These are phyloP conservation scores for Phytopythium boreale DNA, from an alignment of 352 stramenopile genomes.

Conservation along the genomic window DNA sequence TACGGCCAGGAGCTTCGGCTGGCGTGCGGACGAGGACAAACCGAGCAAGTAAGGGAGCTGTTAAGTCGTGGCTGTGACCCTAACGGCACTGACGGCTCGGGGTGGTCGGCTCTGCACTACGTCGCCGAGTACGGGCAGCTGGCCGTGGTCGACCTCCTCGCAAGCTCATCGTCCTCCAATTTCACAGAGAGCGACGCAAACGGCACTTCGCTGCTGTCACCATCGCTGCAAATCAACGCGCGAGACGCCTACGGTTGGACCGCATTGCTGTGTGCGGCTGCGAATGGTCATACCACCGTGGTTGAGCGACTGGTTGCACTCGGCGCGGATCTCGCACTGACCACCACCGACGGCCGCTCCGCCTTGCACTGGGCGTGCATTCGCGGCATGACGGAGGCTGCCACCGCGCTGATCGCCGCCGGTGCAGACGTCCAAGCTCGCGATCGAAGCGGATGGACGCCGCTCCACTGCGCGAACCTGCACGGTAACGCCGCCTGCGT, in stretches of 20 bases:
- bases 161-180: conserved; percentile 17
- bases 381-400: conserved; percentile 37
- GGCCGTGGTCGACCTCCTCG: conserved; percentile 34
- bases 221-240: conserved; percentile 31
- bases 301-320: conserved; percentile 35
- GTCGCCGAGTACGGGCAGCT: conserved; percentile 59
- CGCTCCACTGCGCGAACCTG: conserved; percentile 56
- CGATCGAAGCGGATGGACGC: conserved; percentile 53
- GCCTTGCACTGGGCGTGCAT: conserved; percentile 64
- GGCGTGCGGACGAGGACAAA: conserved; percentile 50
- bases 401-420: conserved; percentile 26
- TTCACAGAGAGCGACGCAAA: not conserved
- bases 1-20: conserved; percentile 62
- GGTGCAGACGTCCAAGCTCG: conserved; percentile 27
- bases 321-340: conserved; percentile 28
- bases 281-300: conserved; percentile 47
- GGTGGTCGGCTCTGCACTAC: conserved; percentile 67
- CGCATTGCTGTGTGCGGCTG: conserved; percentile 50
- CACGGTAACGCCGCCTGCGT: conserved; percentile 38
- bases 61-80: conserved; percentile 57
- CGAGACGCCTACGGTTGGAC: conserved; percentile 53
- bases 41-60: conserved; percentile 38
- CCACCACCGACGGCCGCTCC: conserved; percentile 45
- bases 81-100: conserved; percentile 57
- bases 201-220: not conserved